Percentiles rank a stretch among this genome's conserved stretches.
phyloP scores from a whole-genome alignment of 2,329 filamentous ascomycete genomes.

The Alternaria sp. region DNA sequence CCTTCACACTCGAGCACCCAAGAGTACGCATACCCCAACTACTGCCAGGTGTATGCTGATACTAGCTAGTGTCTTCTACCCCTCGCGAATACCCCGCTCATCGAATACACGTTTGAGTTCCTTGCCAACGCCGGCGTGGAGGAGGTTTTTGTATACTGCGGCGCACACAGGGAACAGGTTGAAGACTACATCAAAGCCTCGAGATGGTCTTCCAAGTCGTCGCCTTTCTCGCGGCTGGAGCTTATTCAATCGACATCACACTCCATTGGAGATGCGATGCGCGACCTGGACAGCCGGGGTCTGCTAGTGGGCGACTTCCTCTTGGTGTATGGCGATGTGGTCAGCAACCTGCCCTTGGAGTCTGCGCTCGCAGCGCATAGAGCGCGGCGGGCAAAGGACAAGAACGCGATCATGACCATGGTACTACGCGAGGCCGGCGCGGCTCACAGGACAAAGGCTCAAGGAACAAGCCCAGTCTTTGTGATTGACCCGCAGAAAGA shows the following conservation, averaged over 20 bases:
- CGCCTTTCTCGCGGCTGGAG: slow-evolving; percentile 81
- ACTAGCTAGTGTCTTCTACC: slow-evolving; percentile 81
- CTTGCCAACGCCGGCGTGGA: slow-evolving; percentile 94
- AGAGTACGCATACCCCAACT: slow-evolving; percentile 66
- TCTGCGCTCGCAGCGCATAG: slow-evolving; percentile 79
- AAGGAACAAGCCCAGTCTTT: slow-evolving; percentile 81
- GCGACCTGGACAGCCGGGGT: slow-evolving; percentile 86
- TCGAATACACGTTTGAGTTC: slow-evolving; percentile 98
- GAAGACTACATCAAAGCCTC: slow-evolving; percentile 85
- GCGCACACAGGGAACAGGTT: slow-evolving; percentile 84
- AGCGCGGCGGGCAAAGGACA: slow-evolving; percentile 80
- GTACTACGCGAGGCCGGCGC: slow-evolving; percentile 80
- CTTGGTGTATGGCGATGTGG: slow-evolving; percentile 88
- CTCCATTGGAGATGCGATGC: slow-evolving; percentile 92
- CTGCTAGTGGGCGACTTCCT: slow-evolving; percentile 91
- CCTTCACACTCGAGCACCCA: slow-evolving; percentile 87
- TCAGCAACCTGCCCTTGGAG: slow-evolving; percentile 89
- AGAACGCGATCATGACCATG: slow-evolving; percentile 98
- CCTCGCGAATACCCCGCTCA: slow-evolving; percentile 89
- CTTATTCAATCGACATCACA: slow-evolving; percentile 87
- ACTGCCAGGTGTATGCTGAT: slow-evolving; percentile 31
- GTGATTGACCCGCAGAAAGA: slow-evolving; percentile 82
- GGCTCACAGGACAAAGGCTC: slow-evolving; percentile 78
- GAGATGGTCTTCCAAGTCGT: slow-evolving; percentile 75
- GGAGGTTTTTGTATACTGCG: slow-evolving; percentile 91